Percentiles rank a stretch among this genome's conserved stretches.
phyloP scores from a whole-genome alignment of 306 rosid genomes.

The Sicyos edulis region DNA sequence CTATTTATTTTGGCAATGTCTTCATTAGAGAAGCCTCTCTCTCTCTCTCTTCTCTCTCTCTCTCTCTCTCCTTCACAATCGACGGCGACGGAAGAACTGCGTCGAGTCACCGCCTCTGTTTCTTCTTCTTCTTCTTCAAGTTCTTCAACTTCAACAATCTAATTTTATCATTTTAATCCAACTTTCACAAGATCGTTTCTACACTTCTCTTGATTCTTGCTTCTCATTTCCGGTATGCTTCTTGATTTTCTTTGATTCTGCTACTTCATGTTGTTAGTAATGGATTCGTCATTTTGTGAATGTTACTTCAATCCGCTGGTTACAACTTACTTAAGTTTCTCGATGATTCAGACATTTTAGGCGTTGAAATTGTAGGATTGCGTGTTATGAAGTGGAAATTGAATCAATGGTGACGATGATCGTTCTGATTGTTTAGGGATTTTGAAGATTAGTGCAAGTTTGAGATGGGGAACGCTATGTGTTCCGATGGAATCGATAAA shows the following conservation, averaged over 20 bases:
- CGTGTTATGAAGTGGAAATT: slow-evolving; percentile 6
- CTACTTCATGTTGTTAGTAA: not conserved
- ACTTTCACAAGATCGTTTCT: slow-evolving; percentile 4
- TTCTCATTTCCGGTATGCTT: not conserved
- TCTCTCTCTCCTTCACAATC: not conserved
- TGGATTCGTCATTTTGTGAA: not conserved
- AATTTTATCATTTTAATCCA: not conserved
- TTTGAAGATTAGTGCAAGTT: not conserved
- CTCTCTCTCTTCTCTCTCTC: too few species aligned
- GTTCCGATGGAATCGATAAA: slow-evolving; percentile 22
- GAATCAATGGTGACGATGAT: not conserved
- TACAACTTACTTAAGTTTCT: not conserved
- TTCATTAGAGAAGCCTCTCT: too few species aligned
- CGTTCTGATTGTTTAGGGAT: not conserved
- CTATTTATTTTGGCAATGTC: not conserved
- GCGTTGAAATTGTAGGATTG: not conserved
- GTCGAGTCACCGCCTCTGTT: slow-evolving; percentile 3
- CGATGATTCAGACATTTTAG: not conserved
- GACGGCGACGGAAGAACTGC: slow-evolving; percentile 3
- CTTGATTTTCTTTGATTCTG: slow-evolving; percentile 1
- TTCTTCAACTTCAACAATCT: not conserved
- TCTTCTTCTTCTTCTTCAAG: not conserved
- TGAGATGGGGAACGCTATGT: slow-evolving; percentile 18
- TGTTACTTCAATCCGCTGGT: not conserved
- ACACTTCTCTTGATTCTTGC: not conserved